Base-by-base conservation (phyloP, 805 yeast species). In the Jamesozyma gamospora region DNA sequence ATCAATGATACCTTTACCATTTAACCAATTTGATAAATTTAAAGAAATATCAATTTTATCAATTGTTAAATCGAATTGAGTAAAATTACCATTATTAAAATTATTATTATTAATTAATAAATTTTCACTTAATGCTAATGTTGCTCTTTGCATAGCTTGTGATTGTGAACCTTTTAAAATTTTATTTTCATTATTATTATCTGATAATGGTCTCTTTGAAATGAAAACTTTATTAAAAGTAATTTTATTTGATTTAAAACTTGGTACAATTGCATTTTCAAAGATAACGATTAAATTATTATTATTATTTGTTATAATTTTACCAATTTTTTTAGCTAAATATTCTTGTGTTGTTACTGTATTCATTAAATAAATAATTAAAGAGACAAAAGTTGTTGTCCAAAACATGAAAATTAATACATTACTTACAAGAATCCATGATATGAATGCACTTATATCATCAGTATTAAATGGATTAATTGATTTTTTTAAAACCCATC, bases 191-290 rank as follows among this genome's bases (percentile, higher is more conserved):
- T 63, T 62, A 21, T 69, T 55, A 25, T 63, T n/a, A 5, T 27
- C 10, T 11, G 18, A 55, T 27, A 56, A 60, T 0, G 98, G 98
- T 43, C 97, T 69, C 47, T 82, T 71, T 37, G 94, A 82, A 1
- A 88, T 87, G 57, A 80, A 80, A 39, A 95, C 94, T 50, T 86
- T 84, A 43, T 79, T 75, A 60, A 92, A 82, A 33, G 80, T 74
- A 39, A 92, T 84, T 45, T 77, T 82, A 2, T 96, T 94, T 47
- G 82, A 85, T 31, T 79, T 71, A 96, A 96, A 88, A 41, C 84
- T 86, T 0, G 96, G 96, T 5, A 87, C 94, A 41, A 90, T 83
- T 1, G 97, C 98, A 56, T 77, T 80, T 56, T 90, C 97, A 53
- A 92, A 92, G 0, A 84, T 78, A 8, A 92, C 95, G 0, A 81